Evolutionary conservation across 1,139 yeast species (phyloP).

Genomic region (Spencermartinsiella ligniputridi): DNA sequence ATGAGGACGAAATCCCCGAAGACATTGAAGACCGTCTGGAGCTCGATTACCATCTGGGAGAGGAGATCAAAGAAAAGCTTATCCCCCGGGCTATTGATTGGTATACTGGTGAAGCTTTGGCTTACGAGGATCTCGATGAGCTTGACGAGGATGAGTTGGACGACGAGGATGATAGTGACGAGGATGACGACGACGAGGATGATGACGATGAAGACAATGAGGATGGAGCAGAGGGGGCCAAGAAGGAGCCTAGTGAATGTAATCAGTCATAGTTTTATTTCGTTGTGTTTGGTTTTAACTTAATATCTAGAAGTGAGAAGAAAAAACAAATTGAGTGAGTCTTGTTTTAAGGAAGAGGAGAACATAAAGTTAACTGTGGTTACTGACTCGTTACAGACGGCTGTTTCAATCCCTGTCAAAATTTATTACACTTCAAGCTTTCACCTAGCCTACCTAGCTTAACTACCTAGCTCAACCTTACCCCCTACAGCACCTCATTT

Average conservation of each 20-base stretch:
- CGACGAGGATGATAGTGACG: constrained; percentile 56
- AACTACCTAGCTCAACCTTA: too few relatives aligned
- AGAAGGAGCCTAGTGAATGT: constrained; percentile 69
- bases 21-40: constrained; percentile 83
- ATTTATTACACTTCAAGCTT: too few relatives aligned
- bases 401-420: too few relatives aligned
- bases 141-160: constrained; percentile 42
- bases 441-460: too few relatives aligned
- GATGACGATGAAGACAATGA: constrained; percentile 45
- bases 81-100: constrained; percentile 96
- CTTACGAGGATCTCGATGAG: constrained; percentile 48
- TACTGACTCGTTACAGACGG: too few relatives aligned
- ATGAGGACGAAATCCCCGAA: constrained; percentile 53
- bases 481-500: too few relatives aligned
- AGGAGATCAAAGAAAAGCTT: constrained; percentile 90
- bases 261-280: constrained; percentile 47
- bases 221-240: constrained; percentile 39
- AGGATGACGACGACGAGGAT: constrained; percentile 45
- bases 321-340: too few relatives aligned
- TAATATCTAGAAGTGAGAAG: too few relatives aligned
- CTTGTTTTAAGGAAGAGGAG: too few relatives aligned
- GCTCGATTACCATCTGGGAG: constrained; percentile 93
- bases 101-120: constrained; percentile 97
- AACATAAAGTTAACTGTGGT: too few relatives aligned
- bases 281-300: too few relatives aligned